Conservation (phyloP, 2,329 filamentous ascomycete genomes). For the Calonectria multiphialidica region DNA sequence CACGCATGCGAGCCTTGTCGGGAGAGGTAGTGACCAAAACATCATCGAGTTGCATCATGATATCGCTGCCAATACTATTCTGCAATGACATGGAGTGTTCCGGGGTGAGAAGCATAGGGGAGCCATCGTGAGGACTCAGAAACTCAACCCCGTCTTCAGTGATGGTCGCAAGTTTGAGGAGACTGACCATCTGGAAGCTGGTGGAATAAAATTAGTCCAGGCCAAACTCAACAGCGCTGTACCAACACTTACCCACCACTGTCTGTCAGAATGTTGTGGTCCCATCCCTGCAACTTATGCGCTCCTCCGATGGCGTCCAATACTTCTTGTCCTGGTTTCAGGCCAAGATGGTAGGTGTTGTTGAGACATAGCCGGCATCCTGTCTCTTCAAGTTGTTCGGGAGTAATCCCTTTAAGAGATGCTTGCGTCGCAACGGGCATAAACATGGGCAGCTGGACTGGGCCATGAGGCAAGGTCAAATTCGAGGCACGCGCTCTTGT, state of each 20-base stretch:
- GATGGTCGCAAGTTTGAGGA: slow-evolving; percentile 91
- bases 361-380: slow-evolving; percentile 93
- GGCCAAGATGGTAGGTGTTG: slow-evolving; percentile 96
- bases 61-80: slow-evolving; percentile 97
- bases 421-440: slow-evolving; percentile 99
- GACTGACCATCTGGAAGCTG: slow-evolving; percentile 98
- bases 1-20: slow-evolving; percentile 86
- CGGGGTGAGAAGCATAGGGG: slow-evolving; percentile 95
- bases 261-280: slow-evolving; percentile 91
- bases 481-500: slow-evolving; percentile 93
- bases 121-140: slow-evolving; percentile 94
- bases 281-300: slow-evolving; percentile 95
- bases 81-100: slow-evolving; percentile 97
- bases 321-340: slow-evolving; percentile 93
- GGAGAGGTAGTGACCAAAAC: slow-evolving; percentile 97
- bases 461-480: slow-evolving; percentile 90
- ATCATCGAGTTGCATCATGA: slow-evolving; percentile 99
- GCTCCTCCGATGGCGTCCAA: slow-evolving; percentile 91
- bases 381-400: slow-evolving; percentile 90
- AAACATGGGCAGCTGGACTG: slow-evolving; percentile 91
- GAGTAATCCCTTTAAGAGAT: slow-evolving; percentile 93
- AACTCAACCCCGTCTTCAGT: slow-evolving; percentile 97
- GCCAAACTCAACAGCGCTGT: neutral
- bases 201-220: slow-evolving; percentile 21
- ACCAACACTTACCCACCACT: slow-evolving; percentile 70